A percentile compares a stretch with the other conserved stretches of the same genome.
These are phyloP conservation scores for Astraeus odoratus DNA, from an alignment of 768 basidiomycete genomes.

Conservation along the genomic window DNA sequence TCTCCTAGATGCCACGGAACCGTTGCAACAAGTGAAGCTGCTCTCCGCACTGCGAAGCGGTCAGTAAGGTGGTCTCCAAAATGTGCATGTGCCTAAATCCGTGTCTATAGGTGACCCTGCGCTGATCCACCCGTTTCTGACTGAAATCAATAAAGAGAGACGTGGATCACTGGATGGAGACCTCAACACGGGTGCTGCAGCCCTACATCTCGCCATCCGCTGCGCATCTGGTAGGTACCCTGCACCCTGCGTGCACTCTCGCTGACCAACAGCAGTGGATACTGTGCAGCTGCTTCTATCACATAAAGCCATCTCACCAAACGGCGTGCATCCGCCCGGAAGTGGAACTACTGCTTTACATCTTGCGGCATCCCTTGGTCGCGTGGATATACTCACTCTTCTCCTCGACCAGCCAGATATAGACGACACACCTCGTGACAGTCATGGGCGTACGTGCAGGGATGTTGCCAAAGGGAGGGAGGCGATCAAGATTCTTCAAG, in stretches of 20 bases:
- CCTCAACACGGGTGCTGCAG: conserved; percentile 63
- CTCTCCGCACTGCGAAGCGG: conserved; percentile 58
- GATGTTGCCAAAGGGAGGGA: conserved; percentile 74
- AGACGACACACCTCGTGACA: conserved; percentile 71
- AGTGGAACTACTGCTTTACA: conserved; percentile 70
- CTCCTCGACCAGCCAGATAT: conserved; percentile 75
- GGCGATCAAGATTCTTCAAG: conserved; percentile 57
- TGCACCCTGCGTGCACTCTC: background rate
- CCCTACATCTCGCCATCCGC: conserved; percentile 75
- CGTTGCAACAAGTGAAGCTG: conserved; percentile 59
- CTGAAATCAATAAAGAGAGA: conserved; percentile 64
- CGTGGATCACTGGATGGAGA: conserved; percentile 42
- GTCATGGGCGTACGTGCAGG: conserved; percentile 54
- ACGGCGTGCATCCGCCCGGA: conserved; percentile 64
- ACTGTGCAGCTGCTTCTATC: conserved; percentile 64
- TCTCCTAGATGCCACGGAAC: conserved; percentile 25
- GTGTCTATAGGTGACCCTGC: conserved; percentile 57
- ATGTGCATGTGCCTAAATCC: background rate
- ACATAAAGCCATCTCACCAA: conserved; percentile 73
- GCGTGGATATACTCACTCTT: conserved; percentile 64
- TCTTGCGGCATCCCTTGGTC: conserved; percentile 65
- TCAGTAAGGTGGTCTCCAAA: conserved; percentile 20
- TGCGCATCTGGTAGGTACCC: conserved; percentile 62
- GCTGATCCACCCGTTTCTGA: conserved; percentile 73
- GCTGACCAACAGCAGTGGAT: conserved; percentile 35